Conservation (phyloP, 768 basidiomycete genomes). For the Hydnomerulius pinastri region DNA sequence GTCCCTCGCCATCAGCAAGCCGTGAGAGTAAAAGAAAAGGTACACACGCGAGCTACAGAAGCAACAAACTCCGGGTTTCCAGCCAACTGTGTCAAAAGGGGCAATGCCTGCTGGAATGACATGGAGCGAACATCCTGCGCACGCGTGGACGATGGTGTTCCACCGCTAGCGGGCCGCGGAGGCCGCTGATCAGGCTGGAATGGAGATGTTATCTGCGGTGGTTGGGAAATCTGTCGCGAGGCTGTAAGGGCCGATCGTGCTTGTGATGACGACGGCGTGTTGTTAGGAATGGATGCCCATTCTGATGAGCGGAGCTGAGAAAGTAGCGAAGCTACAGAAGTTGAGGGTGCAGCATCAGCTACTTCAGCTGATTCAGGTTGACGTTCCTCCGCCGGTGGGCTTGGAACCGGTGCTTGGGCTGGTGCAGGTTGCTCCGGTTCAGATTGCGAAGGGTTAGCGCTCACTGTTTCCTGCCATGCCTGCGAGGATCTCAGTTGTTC, state of each 20-base stretch:
- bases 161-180: conserved; percentile 9
- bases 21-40: conserved; percentile 1
- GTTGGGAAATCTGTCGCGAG: conserved; percentile 12
- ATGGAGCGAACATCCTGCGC: conserved; percentile 45
- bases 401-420: conserved; percentile 9
- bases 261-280: conserved; percentile 10
- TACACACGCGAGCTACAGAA: conserved; percentile 51
- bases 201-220: conserved; percentile 15
- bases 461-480: conserved; percentile 61
- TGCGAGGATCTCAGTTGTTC: conserved; percentile 67
- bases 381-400: conserved; percentile 1
- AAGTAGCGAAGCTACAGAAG: conserved; percentile 60
- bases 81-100: conserved; percentile 60
- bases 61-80: conserved; percentile 53
- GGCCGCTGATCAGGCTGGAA: conserved; percentile 10
- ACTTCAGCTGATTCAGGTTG: conserved; percentile 8
- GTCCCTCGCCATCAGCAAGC: conserved; percentile 7
- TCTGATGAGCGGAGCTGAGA: conserved; percentile 54
- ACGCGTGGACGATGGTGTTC: conserved; percentile 4
- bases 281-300: conserved; percentile 13
- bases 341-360: conserved; percentile 23
- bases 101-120: conserved; percentile 72
- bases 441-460: conserved; percentile 7
- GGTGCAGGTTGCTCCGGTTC: conserved; percentile 1
- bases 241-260: conserved; percentile 8